Base-by-base conservation (phyloP, 495 filamentous ascomycete genomes). In the Penicillium atrosanguineum region DNA sequence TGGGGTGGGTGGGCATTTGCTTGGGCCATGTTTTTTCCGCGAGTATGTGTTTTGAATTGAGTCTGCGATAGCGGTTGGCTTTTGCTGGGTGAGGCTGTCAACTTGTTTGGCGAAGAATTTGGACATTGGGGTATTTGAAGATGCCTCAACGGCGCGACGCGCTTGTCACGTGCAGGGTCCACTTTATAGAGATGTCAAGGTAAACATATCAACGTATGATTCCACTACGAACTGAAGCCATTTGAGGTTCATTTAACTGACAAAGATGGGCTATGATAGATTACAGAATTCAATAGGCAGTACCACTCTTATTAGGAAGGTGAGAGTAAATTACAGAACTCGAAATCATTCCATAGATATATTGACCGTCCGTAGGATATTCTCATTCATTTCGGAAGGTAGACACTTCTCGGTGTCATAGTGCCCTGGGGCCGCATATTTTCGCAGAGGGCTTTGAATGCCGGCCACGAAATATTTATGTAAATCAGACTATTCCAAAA, bases 401-500 rank as follows among this genome's bases (percentile, higher is more conserved):
- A 9, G 1, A 31, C 7, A 9, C 7, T 31, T 8, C 1, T 31
- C 2, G 23, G 28, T 31, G 28, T 31, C 1, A 31, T 6, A 31
- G 23, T 5, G 23, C 23, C 23, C 28, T 7, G 28, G 12, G 14
- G 4, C 15, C 42, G 49, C 19, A 45, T 16, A 36, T 57, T 48
- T 16, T 34, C 16, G 54, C 58, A 63, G 16, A 63, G 55, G 6
- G 48, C 48, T 42, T 63, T 69, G 14, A 71, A 67, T 1, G 65
- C 68, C 0, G 68, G 68, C 63, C 70, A 74, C 5, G 77, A 80
- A 3, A 89, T 90, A 18, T 82, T 83, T 12, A 83, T 66, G 69
- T 95, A 96, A 50, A 96, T 90, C 47, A 90, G 63, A 18, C 83
- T 82, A 60, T 95, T 96, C 87, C 89, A 93, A 60, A 94, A 91